These are phyloP conservation scores for Trypanosomatidae sp. DNA, from an alignment of 208 protist genomes.

Conservation along the genomic window DNA sequence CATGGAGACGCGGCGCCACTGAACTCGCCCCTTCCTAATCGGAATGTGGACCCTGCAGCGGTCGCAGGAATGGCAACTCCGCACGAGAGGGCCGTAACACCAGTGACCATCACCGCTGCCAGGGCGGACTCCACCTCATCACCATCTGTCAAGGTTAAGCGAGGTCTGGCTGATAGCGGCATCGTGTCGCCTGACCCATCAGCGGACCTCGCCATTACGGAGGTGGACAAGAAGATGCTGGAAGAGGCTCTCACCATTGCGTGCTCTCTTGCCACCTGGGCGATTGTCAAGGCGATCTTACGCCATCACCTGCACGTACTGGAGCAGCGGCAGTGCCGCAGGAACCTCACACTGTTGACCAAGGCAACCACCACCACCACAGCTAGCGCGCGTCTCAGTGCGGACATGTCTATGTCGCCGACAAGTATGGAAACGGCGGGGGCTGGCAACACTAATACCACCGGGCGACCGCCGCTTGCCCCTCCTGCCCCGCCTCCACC, in stretches of 20 bases:
- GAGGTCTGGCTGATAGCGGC: constrained; percentile 12
- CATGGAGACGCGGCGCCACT: not conserved
- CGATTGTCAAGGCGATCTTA: constrained; percentile 59
- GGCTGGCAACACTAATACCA: constrained; percentile 4
- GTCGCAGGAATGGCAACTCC: not conserved
- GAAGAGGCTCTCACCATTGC: constrained; percentile 54
- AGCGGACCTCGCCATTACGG: constrained; percentile 11
- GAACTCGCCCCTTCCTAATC: constrained; percentile 1
- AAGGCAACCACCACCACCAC: not conserved
- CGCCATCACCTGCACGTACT: constrained; percentile 40
- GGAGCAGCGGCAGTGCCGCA: constrained; percentile 11
- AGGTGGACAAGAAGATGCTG: constrained; percentile 34
- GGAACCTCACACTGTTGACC: not conserved
- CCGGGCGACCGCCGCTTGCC: constrained; percentile 15
- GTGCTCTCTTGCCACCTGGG: constrained; percentile 66
- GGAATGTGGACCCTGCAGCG: not conserved
- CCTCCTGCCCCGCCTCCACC: constrained; percentile 7
- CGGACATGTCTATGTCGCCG: not conserved
- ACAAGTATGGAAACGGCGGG: constrained; percentile 2
- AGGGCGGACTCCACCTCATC: constrained; percentile 4
- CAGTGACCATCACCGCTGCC: not conserved
- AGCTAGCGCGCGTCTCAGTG: not conserved
- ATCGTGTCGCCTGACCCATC: constrained; percentile 8
- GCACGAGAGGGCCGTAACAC: not conserved
- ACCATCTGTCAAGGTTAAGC: constrained; percentile 15